phyloP scores from a whole-genome alignment of 2,329 filamentous ascomycete genomes.

The Penicillium vulpinum region DNA sequence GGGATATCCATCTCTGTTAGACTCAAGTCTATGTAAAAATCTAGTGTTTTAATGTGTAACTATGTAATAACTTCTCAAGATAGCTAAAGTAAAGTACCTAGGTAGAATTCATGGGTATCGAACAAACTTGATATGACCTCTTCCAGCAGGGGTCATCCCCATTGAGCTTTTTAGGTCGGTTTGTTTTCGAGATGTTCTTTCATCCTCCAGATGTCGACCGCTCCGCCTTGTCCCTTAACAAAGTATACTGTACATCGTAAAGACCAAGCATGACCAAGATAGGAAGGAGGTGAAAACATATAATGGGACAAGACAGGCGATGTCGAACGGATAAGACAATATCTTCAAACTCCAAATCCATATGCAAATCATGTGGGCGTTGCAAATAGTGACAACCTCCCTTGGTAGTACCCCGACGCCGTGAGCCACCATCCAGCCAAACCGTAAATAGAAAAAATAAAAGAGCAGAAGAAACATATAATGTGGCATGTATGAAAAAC shows the following conservation, averaged over 20 bases:
- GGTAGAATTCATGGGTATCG: slow-evolving; percentile 34
- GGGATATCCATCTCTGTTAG: not conserved
- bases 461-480: slow-evolving; percentile 8
- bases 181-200: slow-evolving; percentile 7
- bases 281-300: slow-evolving; percentile 12
- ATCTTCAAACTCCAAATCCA: slow-evolving; percentile 25
- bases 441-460: slow-evolving; percentile 18
- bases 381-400: slow-evolving; percentile 19
- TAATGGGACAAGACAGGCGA: slow-evolving; percentile 12
- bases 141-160: slow-evolving; percentile 14
- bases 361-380: slow-evolving; percentile 28
- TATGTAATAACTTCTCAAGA: not conserved
- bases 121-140: slow-evolving; percentile 27
- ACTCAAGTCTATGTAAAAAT: not conserved
- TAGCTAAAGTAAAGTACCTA: slow-evolving; percentile 14
- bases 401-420: slow-evolving; percentile 33
- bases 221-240: slow-evolving; percentile 9
- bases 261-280: slow-evolving; percentile 6
- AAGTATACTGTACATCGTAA: slow-evolving; percentile 24
- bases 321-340: slow-evolving; percentile 16
- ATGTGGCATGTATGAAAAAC: slow-evolving; percentile 11
- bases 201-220: not conserved
- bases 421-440: slow-evolving; percentile 24
- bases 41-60: not conserved
- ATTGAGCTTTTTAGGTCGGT: slow-evolving; percentile 16